A percentile compares a stretch with the other conserved stretches of the same genome.
These are phyloP conservation scores for Calonectria leucothoes DNA, from an alignment of 2,329 filamentous ascomycete genomes.

Conservation along the genomic window DNA sequence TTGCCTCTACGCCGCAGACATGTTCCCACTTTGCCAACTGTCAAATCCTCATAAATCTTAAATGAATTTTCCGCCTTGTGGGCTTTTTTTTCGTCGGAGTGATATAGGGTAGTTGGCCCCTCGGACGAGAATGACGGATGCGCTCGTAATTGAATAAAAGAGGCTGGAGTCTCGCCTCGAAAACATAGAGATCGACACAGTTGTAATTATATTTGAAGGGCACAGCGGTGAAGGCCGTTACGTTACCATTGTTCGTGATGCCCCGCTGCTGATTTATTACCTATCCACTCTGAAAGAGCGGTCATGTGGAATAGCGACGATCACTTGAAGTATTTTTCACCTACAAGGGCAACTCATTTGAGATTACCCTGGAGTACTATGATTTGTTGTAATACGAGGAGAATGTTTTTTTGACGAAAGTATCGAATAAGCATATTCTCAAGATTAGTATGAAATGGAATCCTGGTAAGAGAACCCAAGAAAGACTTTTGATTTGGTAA, in stretches of 20 bases:
- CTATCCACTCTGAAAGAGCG: not conserved
- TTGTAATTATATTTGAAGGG: not conserved
- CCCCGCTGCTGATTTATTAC: not conserved
- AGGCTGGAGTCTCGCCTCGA: not conserved
- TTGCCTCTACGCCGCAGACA: not conserved
- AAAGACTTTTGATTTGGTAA: not conserved
- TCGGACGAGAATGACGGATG: not conserved
- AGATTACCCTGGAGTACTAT: not conserved
- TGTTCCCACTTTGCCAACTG: not conserved
- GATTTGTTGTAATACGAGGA: not conserved
- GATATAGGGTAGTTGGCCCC: not conserved
- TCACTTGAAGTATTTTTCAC: not conserved
- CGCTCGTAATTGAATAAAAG: not conserved
- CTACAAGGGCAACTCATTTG: not conserved
- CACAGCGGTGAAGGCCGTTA: not conserved
- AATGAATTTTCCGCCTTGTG: not conserved
- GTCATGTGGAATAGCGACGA: not conserved
- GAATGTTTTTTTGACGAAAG: not conserved
- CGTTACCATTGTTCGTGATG: not conserved
- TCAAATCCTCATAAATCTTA: not conserved
- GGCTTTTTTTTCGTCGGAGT: not conserved
- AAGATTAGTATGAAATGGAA: not conserved
- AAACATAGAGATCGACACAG: not conserved
- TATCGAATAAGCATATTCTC: not conserved
- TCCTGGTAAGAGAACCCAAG: not conserved